Evolutionary conservation across 2,329 filamentous ascomycete genomes (phyloP), one percentile per base, ranked within the genome.

Genomic region (Aureobasidium zeae): DNA sequence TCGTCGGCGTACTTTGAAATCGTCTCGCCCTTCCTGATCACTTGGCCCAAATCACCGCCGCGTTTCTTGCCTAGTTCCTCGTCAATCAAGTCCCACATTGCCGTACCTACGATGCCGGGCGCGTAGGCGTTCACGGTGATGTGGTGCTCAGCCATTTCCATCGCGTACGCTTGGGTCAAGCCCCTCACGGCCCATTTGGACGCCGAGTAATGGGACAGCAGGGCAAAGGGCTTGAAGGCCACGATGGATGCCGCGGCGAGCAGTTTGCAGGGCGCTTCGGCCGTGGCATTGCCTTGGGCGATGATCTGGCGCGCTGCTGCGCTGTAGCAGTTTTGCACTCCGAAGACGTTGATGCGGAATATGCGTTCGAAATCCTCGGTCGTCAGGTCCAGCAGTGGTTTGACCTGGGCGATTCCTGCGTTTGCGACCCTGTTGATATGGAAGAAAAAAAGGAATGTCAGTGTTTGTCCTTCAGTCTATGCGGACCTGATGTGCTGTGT

Each of bases 11-110:
- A 74, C 53, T 74, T 73, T 55, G 71, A 69, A 44, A 79, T 72
- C 11, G 57, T 61, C 13, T 60, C 60, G 7, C 61, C 61, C 39
- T 61, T 51, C 26, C 42, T 39, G 21, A 46, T 37, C 3, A 68
- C 72, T 17, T 73, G 69, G 2, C 73, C 73, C 51, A 69, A 73
- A 52, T 66, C 60, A 0, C 63, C 61, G 0, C 72, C 76, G 1
- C 60, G 65, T 45, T 67, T 66, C 55, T 72, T 67, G 1, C 70
- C 74, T 22, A 81, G 49, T 46, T 72, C 71, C 49, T 74, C 71
- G 48, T 83, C 80, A 43, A 83, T 81, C 2, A 75, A 55, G 33
- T 82, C 78, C 79, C 79, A 83, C 78, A 83, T 83, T 0, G 67
- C 64, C 0, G 77, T 82, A 0, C 72, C 76, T 0, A 83, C 77